phyloP scores from a whole-genome alignment of 2,329 filamentous ascomycete genomes.

The Aureobasidium pullulans region DNA sequence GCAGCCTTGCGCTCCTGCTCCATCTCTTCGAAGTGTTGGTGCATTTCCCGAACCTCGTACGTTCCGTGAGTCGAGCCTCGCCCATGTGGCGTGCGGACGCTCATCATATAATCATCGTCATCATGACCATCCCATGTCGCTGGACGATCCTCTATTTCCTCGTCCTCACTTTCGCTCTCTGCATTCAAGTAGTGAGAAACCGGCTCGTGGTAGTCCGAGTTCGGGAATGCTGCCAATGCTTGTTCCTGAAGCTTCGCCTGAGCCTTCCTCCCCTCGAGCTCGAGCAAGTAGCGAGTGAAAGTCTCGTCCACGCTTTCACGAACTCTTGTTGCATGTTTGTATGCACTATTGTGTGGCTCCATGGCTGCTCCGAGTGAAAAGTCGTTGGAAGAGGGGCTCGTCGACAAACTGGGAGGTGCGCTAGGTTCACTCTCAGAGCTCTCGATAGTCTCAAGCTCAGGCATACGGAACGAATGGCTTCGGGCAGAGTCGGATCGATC shows the following conservation, averaged over 20 bases:
- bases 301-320: constrained; percentile 66
- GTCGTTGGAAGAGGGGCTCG: constrained; percentile 35
- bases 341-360: constrained; percentile 28
- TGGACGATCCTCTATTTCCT: constrained; percentile 31
- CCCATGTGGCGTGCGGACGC: constrained; percentile 28
- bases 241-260: constrained; percentile 73
- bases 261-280: constrained; percentile 70
- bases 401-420: constrained; percentile 16
- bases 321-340: constrained; percentile 48
- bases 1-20: constrained; percentile 44
- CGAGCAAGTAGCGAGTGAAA: constrained; percentile 68
- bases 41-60: constrained; percentile 77
- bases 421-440: constrained; percentile 45
- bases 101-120: constrained; percentile 30
- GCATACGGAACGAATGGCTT: constrained; percentile 52
- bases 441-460: constrained; percentile 54
- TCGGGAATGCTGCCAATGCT: constrained; percentile 69
- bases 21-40: constrained; percentile 63
- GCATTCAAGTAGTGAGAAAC: constrained; percentile 66
- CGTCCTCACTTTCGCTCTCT: constrained; percentile 33
- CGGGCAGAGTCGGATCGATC: constrained; percentile 19
- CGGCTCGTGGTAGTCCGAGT: constrained; percentile 59
- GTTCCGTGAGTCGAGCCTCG: constrained; percentile 57
- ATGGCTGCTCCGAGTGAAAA: constrained; percentile 42
- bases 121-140: constrained; percentile 30